Base-by-base conservation (phyloP, 306 rosid genomes). In the Quercus cerris region DNA sequence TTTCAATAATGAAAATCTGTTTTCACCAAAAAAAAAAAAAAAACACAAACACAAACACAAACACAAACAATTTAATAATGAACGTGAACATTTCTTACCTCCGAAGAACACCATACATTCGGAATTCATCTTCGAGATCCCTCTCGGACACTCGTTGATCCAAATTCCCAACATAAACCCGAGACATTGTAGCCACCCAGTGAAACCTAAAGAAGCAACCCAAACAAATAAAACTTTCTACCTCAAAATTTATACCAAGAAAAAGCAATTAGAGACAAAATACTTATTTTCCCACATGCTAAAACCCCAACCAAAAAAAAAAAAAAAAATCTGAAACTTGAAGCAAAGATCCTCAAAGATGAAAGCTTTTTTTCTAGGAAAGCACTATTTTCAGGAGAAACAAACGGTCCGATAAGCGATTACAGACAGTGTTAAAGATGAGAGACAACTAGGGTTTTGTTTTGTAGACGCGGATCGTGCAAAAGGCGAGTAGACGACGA, bases 81-180 rank as follows among this genome's bases (percentile, higher is more conserved):
- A 74, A 25, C 30, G 38, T 28, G 25, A 63, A 49, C 12, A 25
- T 28, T 13, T 31, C 17, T 78, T 59, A 93, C 99, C 97, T 94
- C 69, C 92, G 90, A 20, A 94, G 97, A 84, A 94, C 97, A 52
- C 99, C 97, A 77, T 79, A 94, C 78, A 93, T 75, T 71, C 97
- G 92, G 80, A 92, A 94, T 70, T 94, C 97, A 74, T 91, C 99
- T 89, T 94, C 99, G 12, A 94, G 88, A 6, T 93, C 99, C 88
- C 97, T 93, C 83, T 94, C 99, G 49, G 86, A 55, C 78, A 90
- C 97, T 55, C 95, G 94, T 83, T 97, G 94, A 78, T 94, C 97
- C 90, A 94, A 80, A 85, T 94, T 93, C 64, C 97, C 99, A 72
- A 94, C 84, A 64, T 91, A 94, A 85, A 94, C 88, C 58, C 99